Percentiles rank a stretch among this genome's conserved stretches.
phyloP scores from a whole-genome alignment of 768 basidiomycete genomes.

The Filobasidium floriforme region DNA sequence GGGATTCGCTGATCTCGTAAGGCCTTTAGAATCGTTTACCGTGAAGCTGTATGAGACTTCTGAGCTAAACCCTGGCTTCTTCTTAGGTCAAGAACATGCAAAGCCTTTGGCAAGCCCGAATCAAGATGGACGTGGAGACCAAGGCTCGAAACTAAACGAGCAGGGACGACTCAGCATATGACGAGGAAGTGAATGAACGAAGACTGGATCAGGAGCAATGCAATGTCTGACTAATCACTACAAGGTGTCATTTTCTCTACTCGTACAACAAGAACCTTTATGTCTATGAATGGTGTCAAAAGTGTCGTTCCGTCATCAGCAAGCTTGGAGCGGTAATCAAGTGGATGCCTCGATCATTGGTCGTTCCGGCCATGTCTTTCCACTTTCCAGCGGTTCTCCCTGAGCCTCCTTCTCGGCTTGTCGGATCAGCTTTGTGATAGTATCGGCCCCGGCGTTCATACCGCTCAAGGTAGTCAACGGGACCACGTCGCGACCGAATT shows the following conservation, averaged over 20 bases:
- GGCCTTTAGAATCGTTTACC: background rate
- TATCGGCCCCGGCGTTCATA: background rate
- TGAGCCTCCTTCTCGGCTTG: background rate
- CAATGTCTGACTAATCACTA: background rate
- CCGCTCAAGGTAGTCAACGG: background rate
- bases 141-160: background rate
- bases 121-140: background rate
- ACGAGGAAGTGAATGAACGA: background rate
- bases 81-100: background rate
- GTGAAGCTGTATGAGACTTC: background rate
- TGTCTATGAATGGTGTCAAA: background rate
- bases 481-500: conserved; percentile 30
- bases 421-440: background rate
- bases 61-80: background rate
- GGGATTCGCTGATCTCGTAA: background rate
- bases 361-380: background rate
- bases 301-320: background rate
- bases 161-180: background rate
- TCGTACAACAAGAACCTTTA: background rate
- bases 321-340: background rate
- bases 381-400: background rate
- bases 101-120: background rate
- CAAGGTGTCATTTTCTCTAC: background rate
- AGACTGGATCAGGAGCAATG: background rate
- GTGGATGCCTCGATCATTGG: background rate